Evolutionary conservation across 83 land plant genomes (phyloP), one percentile per base, ranked within the genome.

Genomic region (Picea mariana): DNA sequence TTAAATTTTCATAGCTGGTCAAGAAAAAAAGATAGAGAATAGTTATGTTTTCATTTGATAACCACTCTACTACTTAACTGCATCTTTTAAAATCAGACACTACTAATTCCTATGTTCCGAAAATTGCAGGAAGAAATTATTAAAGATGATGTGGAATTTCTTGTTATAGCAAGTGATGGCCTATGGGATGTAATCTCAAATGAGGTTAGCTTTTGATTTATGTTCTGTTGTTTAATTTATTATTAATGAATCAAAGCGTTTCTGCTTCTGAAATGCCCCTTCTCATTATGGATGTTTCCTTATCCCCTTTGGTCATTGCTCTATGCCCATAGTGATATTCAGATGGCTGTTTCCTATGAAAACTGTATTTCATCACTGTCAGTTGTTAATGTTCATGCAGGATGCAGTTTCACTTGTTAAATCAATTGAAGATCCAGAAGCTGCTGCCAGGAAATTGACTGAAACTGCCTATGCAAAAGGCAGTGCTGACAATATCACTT

Each of bases 141-240:
- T 77, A 47, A 47, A 75, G 85, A 87, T 68, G 89, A 82, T 49
- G 84, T 92, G 13, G 93, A 92, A 12, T 92, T 91, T 75, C 77
- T 91, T 12, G 89, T 93, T n/a, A 84, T 93, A 77, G 95, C 95
- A 61, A 92, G 91, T 81, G 95, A 92, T 88, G 95, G 95, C 18
- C 90, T 93, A 59, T 93, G 95, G 95, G 90, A 93, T 89, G 95
- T 93, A 27, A 72, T 93, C 26, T 82, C 95, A 62, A 89, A 93
- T 80, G 81, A 87, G 90, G 93, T 91, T 75, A 55, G 77, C 55
- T 40, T 75, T 15, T 75, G 77, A 47, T n/a, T 11, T 40, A 15
- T 47, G 49, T 40, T 73, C 24, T 73, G 55, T 73, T 73, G 9
- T 47, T 1, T 75, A 42, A 44, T 9, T 73, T 21, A 47, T 15